Base-by-base conservation (phyloP, 208 protist species). In the Acanthamoeba royreba region DNA sequence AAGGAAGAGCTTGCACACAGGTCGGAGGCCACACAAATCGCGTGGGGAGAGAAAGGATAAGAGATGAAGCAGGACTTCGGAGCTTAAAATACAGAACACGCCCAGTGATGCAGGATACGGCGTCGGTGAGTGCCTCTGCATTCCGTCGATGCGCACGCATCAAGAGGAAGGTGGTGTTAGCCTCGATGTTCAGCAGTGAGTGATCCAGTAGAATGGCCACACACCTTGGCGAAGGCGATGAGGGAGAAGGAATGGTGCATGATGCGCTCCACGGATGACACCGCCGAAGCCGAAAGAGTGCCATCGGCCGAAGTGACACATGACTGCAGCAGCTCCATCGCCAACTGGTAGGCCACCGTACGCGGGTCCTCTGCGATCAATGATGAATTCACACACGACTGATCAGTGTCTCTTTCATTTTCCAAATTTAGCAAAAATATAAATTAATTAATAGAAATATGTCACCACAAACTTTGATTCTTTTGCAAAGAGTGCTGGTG, bases 251-350 rank as follows among this genome's bases (percentile, higher is more conserved):
- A 33, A 42, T 81, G 69, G 42, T 81, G 69, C 69, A 81, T 81
- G 33, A 81, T 81, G 69, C 69, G 69, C 38, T 81, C 69, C 13
- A 81, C 69, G 7, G 69, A 81, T 13, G 69, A 81, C 17, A 81
- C 69, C 17, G 69, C 69, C 25, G 69, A 35, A 11, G 69, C 40
- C 33, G 69, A 81, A 4, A 81, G 69, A 17, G 42, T 81, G 69
- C 69, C 69, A 28, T 81, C 69, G 8, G 69, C 69, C 9, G 69
- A 81, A 19, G 43, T 35, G 25, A 81, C 69, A 42, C 22, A 47
- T 22, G 69, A 47, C 69, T 81, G 69, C 69, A 81, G 69, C 69
- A 81, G 69, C 69, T 81, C 69, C 69, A 81, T 81, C 19, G 69
- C 69, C 69, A 81, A 28, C 42, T 81, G 69, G 19, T 81, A 81